Conservation (phyloP, 768 basidiomycete species). For the Hericium coralloides region DNA sequence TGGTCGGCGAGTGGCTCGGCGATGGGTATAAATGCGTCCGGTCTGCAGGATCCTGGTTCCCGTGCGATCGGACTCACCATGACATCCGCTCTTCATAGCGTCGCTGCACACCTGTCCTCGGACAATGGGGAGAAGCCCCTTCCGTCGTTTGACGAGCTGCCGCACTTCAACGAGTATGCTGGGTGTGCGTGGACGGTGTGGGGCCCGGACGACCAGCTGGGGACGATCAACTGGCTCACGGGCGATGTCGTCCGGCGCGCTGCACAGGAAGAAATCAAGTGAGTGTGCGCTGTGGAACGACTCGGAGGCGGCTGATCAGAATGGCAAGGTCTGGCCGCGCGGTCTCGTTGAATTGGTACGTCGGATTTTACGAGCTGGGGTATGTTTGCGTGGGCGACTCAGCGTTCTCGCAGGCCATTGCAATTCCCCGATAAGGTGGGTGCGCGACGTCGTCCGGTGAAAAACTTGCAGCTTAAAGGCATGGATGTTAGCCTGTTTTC, state of each 20-base stretch:
- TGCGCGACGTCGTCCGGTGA: no score
- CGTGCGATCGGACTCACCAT: no score
- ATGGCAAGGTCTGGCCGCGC: slow-evolving; percentile 38
- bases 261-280: slow-evolving; percentile 50
- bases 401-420: slow-evolving; percentile 39
- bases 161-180: slow-evolving; percentile 29
- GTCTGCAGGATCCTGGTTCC: no score
- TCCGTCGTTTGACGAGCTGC: slow-evolving; percentile 41
- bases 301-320: neutral
- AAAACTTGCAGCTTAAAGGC: no score
- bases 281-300: slow-evolving; percentile 17
- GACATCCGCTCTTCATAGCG: no score
- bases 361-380: neutral
- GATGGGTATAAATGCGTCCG: no score
- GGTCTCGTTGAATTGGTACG: slow-evolving; percentile 57
- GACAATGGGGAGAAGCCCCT: slow-evolving; percentile 20
- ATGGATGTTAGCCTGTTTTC: neutral
- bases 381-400: neutral
- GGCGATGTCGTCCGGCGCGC: slow-evolving; percentile 51
- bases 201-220: slow-evolving; percentile 57
- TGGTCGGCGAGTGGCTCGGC: no score
- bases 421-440: slow-evolving; percentile 52
- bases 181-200: slow-evolving; percentile 67
- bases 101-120: neutral
- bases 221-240: slow-evolving; percentile 59